Percentiles rank a stretch among this genome's conserved stretches.
Conservation (phyloP, 495 filamentous ascomycete species). For the Neurospora sp. region DNA sequence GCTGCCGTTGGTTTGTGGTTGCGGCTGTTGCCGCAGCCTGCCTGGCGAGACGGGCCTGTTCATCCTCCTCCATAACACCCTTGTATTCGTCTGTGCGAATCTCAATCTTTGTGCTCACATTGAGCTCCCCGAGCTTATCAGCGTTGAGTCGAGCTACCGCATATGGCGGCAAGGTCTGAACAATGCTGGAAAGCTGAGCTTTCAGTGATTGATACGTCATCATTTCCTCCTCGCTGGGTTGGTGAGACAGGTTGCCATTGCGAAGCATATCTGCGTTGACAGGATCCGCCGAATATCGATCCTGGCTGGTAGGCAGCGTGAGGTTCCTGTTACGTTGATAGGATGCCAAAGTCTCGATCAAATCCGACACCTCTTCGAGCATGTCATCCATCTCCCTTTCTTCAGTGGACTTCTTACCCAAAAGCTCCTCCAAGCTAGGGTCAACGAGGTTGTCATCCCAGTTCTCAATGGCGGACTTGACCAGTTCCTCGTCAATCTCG, state of each 20-base stretch:
- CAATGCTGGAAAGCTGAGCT: constrained; percentile 58
- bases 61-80: constrained; percentile 83
- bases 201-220: constrained; percentile 66
- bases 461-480: constrained; percentile 37
- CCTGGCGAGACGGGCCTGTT: constrained; percentile 33
- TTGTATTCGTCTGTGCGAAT: constrained; percentile 59
- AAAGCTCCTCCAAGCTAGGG: constrained; percentile 40
- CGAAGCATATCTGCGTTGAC: constrained; percentile 42
- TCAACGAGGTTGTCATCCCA: constrained; percentile 42
- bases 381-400: constrained; percentile 64
- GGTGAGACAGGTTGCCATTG: constrained; percentile 35
- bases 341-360: constrained; percentile 76
- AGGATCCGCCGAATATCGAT: constrained; percentile 38
- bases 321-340: constrained; percentile 76
- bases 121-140: constrained; percentile 70
- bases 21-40: constrained; percentile 27
- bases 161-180: constrained; percentile 71
- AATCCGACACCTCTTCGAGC: constrained; percentile 67
- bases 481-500: constrained; percentile 35
- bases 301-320: constrained; percentile 42
- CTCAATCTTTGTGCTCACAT: constrained; percentile 72
- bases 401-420: constrained; percentile 37
- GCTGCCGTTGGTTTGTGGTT: constrained; percentile 24
- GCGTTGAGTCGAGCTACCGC: constrained; percentile 78
- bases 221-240: constrained; percentile 54